Evolutionary conservation across 208 protist species (phyloP).

Genomic region (Spongospora subterranea): DNA sequence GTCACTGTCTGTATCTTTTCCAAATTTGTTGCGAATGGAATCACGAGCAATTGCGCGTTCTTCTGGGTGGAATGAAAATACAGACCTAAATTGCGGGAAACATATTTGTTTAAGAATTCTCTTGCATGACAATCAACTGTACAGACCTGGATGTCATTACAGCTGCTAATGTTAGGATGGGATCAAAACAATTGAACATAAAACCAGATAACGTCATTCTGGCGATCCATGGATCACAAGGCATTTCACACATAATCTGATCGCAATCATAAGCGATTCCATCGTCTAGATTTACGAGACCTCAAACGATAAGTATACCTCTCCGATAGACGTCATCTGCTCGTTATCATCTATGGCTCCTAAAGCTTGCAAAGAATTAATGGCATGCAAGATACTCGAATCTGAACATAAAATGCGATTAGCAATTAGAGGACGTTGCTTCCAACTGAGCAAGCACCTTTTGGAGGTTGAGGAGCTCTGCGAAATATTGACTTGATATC

Average conservation of each 20-base stretch:
- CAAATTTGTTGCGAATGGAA: not conserved
- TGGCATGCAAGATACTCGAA: not conserved
- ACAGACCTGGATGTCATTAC: not conserved
- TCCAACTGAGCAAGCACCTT: no score
- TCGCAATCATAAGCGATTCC: no score
- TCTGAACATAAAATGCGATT: no score
- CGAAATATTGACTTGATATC: not conserved
- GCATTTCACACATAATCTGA: not conserved
- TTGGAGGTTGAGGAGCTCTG: not conserved
- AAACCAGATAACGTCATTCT: not conserved
- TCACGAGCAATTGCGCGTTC: not conserved
- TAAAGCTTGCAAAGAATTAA: not conserved
- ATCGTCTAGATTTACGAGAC: no score
- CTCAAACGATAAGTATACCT: no score
- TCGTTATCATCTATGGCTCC: not conserved
- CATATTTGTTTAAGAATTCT: no score
- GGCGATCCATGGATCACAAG: slow-evolving; percentile 14
- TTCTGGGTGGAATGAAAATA: not conserved
- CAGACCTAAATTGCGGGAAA: no score
- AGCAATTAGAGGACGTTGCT: no score
- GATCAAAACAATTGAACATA: not conserved
- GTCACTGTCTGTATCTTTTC: not conserved
- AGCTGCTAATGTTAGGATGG: not conserved
- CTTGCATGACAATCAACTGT: no score
- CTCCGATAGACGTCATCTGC: slow-evolving; percentile 27